Evolutionary conservation across 441 rosid species (phyloP).

Genomic region (Isatis lusitanica): DNA sequence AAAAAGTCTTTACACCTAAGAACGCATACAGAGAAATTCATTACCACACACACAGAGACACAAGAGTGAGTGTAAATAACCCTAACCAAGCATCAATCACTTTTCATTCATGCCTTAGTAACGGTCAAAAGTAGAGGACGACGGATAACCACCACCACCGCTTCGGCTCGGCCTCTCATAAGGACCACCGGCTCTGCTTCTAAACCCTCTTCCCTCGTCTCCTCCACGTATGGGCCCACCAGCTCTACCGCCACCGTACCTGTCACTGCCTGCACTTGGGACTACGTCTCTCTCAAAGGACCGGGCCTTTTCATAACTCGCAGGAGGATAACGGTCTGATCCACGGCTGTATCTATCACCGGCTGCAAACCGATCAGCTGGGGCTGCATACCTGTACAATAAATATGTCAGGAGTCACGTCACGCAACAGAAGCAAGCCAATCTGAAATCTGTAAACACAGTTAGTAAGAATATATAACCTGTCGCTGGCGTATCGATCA

Average conservation of each 20-base stretch:
- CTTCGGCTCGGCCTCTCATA: conserved; percentile 75
- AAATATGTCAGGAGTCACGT: neutral
- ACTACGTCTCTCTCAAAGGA: conserved; percentile 70
- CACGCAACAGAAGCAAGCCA: neutral
- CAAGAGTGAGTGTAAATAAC: conserved; percentile 10
- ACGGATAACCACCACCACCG: conserved; percentile 47
- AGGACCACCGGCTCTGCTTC: conserved; percentile 68
- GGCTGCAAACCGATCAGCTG: conserved; percentile 69
- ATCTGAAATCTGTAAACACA: neutral
- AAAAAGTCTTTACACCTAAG: conserved; percentile 7
- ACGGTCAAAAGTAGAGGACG: conserved; percentile 68
- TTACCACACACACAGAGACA: neutral
- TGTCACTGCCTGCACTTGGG: conserved; percentile 59
- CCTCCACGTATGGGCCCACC: conserved; percentile 72
- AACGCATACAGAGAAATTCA: conserved; percentile 32
- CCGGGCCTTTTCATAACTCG: conserved; percentile 70
- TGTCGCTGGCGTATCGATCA: conserved; percentile 74
- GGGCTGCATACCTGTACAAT: conserved; percentile 63
- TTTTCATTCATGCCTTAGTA: conserved; percentile 40
- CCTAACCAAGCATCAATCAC: conserved; percentile 25
- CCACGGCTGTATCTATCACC: conserved; percentile 61
- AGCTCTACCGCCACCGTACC: conserved; percentile 52
- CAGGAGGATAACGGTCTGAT: conserved; percentile 77
- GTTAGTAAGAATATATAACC: conserved; percentile 39
- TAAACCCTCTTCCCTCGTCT: conserved; percentile 66